Base-by-base conservation (phyloP, 345 rosid species). In the Syzygium oleosum region DNA sequence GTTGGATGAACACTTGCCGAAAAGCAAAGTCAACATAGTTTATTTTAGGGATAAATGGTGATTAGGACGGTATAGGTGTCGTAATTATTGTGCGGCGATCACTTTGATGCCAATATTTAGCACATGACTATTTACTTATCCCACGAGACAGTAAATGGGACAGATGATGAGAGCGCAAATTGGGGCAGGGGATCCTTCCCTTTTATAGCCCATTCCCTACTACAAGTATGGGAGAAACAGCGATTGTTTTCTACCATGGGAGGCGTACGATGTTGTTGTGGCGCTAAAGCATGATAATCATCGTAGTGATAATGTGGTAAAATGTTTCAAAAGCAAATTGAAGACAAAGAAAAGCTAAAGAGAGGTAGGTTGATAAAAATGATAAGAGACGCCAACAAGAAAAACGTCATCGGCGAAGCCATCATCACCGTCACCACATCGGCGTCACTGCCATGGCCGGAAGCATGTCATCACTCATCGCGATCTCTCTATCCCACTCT, bases 141-240 rank as follows among this genome's bases (percentile, higher is more conserved):
- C 43, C 43, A 41, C 6, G 43, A 41, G 43, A 43, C 46, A 43
- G 46, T 43, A 43, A 56, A 56, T 23, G 61, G 61, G 61, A 56
- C n/a, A 0, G 61, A 56, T 1, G n/a, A 11, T n/a, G 73, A 3
- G 73, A 15, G 73, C 9, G 6, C 34, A 13, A 0, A n/a, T 15
- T 2, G 19, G 19, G 17, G 34, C 9, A 61, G 73, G 7, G 38
- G 34, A n/a, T 61, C 38, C 73, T 14, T 52, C 54, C 17, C 6
- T 52, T 52, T 17, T 14, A 52, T 12, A 52, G 53, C 53, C 16
- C 16, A 52, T 52, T 52, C 53, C 53, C 53, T 12, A 17, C 53
- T 13, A 52, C 54, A 13, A 14, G 17, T 6, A 52, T 52, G 54
- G 54, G 54, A 14, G 54, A 43, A 43, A 43, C 46, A 43, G 46